Conservation (phyloP, 768 basidiomycete species). For the Cystofilobasidium bisporidii region DNA sequence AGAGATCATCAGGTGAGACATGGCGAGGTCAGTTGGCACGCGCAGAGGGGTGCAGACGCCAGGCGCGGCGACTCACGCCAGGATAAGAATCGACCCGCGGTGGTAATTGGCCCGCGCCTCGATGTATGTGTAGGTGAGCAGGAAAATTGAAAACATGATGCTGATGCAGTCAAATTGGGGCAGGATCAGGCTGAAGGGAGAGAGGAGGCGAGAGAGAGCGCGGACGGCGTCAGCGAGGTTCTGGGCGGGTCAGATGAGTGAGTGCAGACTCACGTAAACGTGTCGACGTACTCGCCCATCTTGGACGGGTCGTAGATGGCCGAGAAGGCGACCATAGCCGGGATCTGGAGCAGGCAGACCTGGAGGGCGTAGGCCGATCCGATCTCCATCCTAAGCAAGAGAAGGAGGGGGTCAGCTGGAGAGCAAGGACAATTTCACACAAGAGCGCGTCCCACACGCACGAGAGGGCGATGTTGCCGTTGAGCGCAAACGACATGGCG, state of each 20-base stretch:
- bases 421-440: slow-evolving; percentile 2
- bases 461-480: slow-evolving; percentile 95
- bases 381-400: slow-evolving; percentile 77
- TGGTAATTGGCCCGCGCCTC: slow-evolving; percentile 87
- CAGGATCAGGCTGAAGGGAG: slow-evolving; percentile 70
- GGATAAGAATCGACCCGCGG: slow-evolving; percentile 85
- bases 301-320: slow-evolving; percentile 82
- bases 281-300: slow-evolving; percentile 76
- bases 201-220: background rate
- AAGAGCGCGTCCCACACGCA: slow-evolving; percentile 39
- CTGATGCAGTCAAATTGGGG: slow-evolving; percentile 96
- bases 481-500: slow-evolving; percentile 92
- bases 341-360: slow-evolving; percentile 93
- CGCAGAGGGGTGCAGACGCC: background rate
- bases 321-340: slow-evolving; percentile 97
- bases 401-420: background rate
- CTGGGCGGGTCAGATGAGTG: background rate
- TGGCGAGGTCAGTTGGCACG: background rate
- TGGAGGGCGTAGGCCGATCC: slow-evolving; percentile 98
- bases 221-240: background rate
- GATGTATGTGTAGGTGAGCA: slow-evolving; percentile 97
- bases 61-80: slow-evolving; percentile 52
- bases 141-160: slow-evolving; percentile 68
- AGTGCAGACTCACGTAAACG: slow-evolving; percentile 69
- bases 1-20: slow-evolving; percentile 24